Percentiles rank a stretch among this genome's conserved stretches.
Conservation (phyloP, 1,284 basidiomycete species). For the Anthracocystis walkeri region DNA sequence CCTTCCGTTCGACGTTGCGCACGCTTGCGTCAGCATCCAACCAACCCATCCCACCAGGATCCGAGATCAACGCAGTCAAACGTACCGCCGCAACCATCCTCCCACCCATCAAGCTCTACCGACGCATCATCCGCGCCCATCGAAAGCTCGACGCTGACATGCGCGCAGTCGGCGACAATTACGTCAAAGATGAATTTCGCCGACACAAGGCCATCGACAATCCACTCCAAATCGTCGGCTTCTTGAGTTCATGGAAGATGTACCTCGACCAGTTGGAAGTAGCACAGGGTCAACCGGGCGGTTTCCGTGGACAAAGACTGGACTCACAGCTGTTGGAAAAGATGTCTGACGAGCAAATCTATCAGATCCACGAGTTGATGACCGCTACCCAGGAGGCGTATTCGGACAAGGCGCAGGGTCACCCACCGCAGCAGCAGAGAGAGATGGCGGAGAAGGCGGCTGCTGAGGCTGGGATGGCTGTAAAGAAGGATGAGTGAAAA, state of each 20-base stretch:
- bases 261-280: constrained; percentile 66
- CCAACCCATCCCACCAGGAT: constrained; percentile 39
- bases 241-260: constrained; percentile 68
- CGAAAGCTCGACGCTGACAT: constrained; percentile 63
- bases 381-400: constrained; percentile 59
- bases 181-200: constrained; percentile 68
- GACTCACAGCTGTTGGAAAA: constrained; percentile 59
- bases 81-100: constrained; percentile 54
- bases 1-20: constrained; percentile 27
- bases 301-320: constrained; percentile 50
- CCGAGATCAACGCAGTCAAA: constrained; percentile 38
- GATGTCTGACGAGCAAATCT: constrained; percentile 69
- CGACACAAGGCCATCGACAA: constrained; percentile 64
- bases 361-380: constrained; percentile 69
- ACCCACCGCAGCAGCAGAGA: constrained; percentile 33
- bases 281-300: constrained; percentile 39
- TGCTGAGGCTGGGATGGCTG: constrained; percentile 35
- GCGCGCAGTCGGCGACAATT: constrained; percentile 68
- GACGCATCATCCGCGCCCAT: constrained; percentile 65
- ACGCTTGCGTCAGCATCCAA: constrained; percentile 40
- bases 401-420: constrained; percentile 52
- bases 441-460: constrained; percentile 49
- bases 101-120: constrained; percentile 65
- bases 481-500: constrained; percentile 37
- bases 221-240: constrained; percentile 67